Evolutionary conservation across 257 asterid genomes (phyloP).

Genomic region (Solanum lycopersicoides): DNA sequence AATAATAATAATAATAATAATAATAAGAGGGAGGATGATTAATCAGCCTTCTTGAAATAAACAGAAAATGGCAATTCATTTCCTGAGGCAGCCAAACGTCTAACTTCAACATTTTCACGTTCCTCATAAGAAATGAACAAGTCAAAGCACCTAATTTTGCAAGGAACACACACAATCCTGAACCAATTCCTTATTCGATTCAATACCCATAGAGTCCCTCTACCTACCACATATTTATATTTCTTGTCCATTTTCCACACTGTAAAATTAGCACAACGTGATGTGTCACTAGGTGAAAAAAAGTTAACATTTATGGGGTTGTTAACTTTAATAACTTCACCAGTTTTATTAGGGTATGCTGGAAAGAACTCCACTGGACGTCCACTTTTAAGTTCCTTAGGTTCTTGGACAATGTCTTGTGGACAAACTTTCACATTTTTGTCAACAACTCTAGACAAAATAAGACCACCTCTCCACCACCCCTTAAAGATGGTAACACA

Average conservation of each 20-base stretch:
- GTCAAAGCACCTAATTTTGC: background rate
- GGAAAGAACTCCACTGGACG: background rate
- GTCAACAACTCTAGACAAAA: background rate
- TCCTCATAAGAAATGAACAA: background rate
- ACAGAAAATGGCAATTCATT: background rate
- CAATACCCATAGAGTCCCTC: background rate
- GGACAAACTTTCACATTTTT: background rate
- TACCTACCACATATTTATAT: background rate
- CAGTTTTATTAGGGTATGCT: background rate
- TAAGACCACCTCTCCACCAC: background rate
- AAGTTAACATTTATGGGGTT: background rate
- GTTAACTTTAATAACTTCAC: background rate
- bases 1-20: too few relatives aligned
- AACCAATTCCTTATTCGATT: background rate
- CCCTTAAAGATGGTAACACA: background rate
- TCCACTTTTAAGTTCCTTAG: background rate
- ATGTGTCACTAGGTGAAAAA: background rate
- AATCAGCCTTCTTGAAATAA: background rate
- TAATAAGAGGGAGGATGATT: background rate
- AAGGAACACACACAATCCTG: background rate
- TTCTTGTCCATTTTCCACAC: background rate
- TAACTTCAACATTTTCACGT: background rate
- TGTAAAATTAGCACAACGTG: background rate
- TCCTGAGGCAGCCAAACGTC: background rate
- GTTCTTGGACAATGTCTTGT: background rate